Percentiles rank a stretch among this genome's conserved stretches.
These are phyloP conservation scores for Bretschneidera sinensis DNA, from an alignment of 345 rosid genomes.

Conservation along the genomic window DNA sequence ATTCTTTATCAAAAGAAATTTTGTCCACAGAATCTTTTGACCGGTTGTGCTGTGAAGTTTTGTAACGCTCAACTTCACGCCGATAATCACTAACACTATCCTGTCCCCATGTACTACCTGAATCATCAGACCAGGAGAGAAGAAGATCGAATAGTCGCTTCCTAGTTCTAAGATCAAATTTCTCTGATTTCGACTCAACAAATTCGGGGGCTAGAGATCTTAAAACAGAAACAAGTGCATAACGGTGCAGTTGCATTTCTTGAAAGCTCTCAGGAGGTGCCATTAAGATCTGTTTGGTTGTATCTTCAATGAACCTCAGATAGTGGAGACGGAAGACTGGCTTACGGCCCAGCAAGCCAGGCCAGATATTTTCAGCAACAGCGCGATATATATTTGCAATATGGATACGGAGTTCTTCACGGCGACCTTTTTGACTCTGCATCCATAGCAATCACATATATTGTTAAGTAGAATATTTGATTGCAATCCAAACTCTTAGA, in stretches of 20 bases:
- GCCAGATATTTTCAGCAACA: constrained; percentile 96
- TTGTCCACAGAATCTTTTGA: constrained; percentile 94
- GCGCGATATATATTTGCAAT: constrained; percentile 86
- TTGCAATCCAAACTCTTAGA: background rate
- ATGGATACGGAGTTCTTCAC: constrained; percentile 87
- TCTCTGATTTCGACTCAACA: constrained; percentile 88
- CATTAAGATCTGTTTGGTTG: constrained; percentile 54
- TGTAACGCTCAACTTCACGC: constrained; percentile 96
- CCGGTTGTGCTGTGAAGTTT: constrained; percentile 81
- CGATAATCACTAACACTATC: constrained; percentile 83
- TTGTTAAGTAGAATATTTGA: constrained; percentile 1
- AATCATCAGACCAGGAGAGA: constrained; percentile 88
- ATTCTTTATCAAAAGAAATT: constrained; percentile 88
- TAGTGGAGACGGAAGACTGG: constrained; percentile 86
- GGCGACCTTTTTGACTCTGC: constrained; percentile 90
- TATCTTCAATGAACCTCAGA: constrained; percentile 87
- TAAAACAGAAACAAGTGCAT: constrained; percentile 85
- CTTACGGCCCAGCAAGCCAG: constrained; percentile 82
- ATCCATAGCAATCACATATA: constrained; percentile 19
- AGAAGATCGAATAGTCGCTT: constrained; percentile 88
- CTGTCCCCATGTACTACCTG: constrained; percentile 81
- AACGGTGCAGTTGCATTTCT: constrained; percentile 88
- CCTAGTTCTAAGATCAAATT: constrained; percentile 81
- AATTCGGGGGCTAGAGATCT: constrained; percentile 92
- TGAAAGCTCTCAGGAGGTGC: constrained; percentile 76